Evolutionary conservation across 257 asterid genomes (phyloP).

Genomic region (Solanum lignicaule): DNA sequence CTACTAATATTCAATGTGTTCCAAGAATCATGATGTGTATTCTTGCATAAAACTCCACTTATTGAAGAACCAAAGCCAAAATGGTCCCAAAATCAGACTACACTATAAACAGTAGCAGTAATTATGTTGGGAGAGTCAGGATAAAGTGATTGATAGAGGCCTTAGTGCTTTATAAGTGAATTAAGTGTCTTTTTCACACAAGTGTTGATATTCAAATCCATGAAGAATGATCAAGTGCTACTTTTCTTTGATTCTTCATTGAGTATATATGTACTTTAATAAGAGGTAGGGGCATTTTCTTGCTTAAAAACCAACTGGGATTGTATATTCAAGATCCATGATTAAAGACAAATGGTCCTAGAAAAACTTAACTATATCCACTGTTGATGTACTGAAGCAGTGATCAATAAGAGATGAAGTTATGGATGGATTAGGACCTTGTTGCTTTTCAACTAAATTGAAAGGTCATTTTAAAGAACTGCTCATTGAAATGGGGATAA

Average conservation of each 20-base stretch:
- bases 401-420: background rate
- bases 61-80: background rate
- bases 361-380: background rate
- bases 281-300: background rate
- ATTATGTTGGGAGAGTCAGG: background rate
- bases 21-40: background rate
- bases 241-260: background rate
- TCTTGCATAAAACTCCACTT: background rate
- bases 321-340: background rate
- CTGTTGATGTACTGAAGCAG: background rate
- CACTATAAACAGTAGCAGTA: background rate
- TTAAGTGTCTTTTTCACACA: background rate
- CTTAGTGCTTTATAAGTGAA: background rate
- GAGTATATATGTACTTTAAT: background rate
- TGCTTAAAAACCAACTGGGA: background rate
- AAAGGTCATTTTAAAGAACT: background rate
- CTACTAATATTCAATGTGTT: background rate
- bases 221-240: background rate
- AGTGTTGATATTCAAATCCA: slow-evolving; percentile 1
- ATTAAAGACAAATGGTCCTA: background rate
- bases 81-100: background rate
- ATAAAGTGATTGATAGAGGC: background rate
- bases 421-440: background rate
- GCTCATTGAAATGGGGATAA: background rate
- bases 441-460: background rate